Conservation (phyloP, 805 yeast species). For the Ogataea saltuana region DNA sequence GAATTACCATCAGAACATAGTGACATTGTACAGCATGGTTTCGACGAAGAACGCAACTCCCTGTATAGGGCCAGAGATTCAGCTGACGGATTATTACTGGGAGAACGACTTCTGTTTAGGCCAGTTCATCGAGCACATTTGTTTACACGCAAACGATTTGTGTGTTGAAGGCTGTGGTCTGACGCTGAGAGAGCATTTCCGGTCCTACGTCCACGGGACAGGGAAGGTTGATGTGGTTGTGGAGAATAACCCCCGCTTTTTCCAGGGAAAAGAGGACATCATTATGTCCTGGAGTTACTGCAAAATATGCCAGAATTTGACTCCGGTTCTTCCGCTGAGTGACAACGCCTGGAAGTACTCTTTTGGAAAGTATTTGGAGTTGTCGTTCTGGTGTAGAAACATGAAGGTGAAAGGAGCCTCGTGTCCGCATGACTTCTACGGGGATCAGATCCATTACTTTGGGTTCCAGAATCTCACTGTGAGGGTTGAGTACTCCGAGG, state of each 20-base stretch:
- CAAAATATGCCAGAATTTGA: slow-evolving; percentile 68
- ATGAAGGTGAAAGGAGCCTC: slow-evolving; percentile 56
- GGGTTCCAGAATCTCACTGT: slow-evolving; percentile 78
- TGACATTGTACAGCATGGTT: slow-evolving; percentile 78
- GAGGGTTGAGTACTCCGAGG: slow-evolving; percentile 70
- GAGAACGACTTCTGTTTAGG: slow-evolving; percentile 91
- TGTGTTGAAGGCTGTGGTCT: slow-evolving; percentile 88
- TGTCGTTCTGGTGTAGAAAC: slow-evolving; percentile 73
- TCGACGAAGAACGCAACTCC: slow-evolving; percentile 86
- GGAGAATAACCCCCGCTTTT: slow-evolving; percentile 56
- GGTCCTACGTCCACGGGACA: slow-evolving; percentile 85
- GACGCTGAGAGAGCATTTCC: slow-evolving; percentile 66
- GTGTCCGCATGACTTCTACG: slow-evolving; percentile 80
- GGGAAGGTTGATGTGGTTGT: slow-evolving; percentile 79
- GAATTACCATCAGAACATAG: slow-evolving; percentile 73
- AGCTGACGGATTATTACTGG: slow-evolving; percentile 83
- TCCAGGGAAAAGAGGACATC: slow-evolving; percentile 63
- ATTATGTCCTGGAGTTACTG: slow-evolving; percentile 93
- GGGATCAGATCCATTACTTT: slow-evolving; percentile 81
- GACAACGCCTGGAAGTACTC: slow-evolving; percentile 89
- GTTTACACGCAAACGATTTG: slow-evolving; percentile 59
- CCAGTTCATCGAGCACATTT: slow-evolving; percentile 77
- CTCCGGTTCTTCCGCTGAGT: slow-evolving; percentile 80
- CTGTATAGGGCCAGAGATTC: slow-evolving; percentile 86
- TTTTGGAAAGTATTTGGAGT: slow-evolving; percentile 88